Conservation (phyloP, 2,329 filamentous ascomycete species). For the Phialophora tarda region DNA sequence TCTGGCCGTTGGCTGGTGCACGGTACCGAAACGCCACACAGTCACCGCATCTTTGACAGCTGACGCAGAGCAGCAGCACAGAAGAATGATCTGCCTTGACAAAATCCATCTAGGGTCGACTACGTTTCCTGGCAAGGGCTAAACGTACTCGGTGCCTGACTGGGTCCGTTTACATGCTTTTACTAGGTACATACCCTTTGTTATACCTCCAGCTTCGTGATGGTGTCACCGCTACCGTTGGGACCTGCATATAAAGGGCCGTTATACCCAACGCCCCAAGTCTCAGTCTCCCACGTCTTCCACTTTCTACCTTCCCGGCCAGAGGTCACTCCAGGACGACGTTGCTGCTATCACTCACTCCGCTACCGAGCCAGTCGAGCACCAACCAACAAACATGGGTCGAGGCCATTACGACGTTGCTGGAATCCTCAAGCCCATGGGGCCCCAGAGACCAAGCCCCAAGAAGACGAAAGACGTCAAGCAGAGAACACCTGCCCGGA, state of each 20-base stretch:
- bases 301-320: not conserved
- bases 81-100: conserved; percentile 19
- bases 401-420: conserved; percentile 40
- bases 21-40: conserved; percentile 25
- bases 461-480: conserved; percentile 15
- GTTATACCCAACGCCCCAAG: not conserved
- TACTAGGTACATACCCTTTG: not conserved
- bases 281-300: not conserved
- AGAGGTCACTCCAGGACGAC: not conserved
- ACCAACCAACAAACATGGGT: conserved; percentile 34
- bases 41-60: conserved; percentile 37
- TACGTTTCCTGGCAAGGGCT: conserved; percentile 8
- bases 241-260: conserved; percentile 28
- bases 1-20: conserved; percentile 16
- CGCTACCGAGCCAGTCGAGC: conserved; percentile 15
- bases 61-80: conserved; percentile 20
- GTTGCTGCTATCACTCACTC: not conserved
- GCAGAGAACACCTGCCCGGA: not conserved
- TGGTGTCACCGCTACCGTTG: conserved; percentile 19
- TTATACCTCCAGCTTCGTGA: conserved; percentile 1
- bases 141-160: conserved; percentile 19
- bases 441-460: conserved; percentile 34
- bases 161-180: conserved; percentile 11
- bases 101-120: conserved; percentile 10
- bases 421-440: conserved; percentile 38